Percentiles rank a stretch among this genome's conserved stretches.
Conservation (phyloP, 2,329 filamentous ascomycete genomes). For the Truncatella angustata region DNA sequence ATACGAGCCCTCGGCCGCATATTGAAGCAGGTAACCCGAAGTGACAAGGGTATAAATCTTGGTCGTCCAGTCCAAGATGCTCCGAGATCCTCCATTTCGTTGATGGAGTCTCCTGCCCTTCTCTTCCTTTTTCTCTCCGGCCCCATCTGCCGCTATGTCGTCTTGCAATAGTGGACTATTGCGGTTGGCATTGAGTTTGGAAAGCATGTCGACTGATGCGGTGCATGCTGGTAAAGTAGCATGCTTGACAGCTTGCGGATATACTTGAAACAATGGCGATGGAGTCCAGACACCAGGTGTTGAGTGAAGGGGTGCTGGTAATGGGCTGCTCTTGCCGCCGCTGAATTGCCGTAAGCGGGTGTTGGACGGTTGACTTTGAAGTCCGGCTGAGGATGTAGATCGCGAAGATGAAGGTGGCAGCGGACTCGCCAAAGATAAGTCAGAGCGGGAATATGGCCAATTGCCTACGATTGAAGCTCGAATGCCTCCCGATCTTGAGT, state of each 20-base stretch:
- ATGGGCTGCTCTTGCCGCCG: slow-evolving; percentile 15
- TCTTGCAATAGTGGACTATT: slow-evolving; percentile 35
- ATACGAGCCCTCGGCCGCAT: slow-evolving; percentile 66
- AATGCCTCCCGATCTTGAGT: slow-evolving; percentile 34
- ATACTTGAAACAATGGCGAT: slow-evolving; percentile 82
- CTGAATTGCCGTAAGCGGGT: slow-evolving; percentile 13
- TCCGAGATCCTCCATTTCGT: slow-evolving; percentile 37
- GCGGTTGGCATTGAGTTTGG: slow-evolving; percentile 58
- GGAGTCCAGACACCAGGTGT: slow-evolving; percentile 52
- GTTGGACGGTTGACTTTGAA: slow-evolving; percentile 7
- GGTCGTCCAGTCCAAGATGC: slow-evolving; percentile 62
- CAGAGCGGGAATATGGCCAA: slow-evolving; percentile 41
- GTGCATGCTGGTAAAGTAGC: slow-evolving; percentile 66
- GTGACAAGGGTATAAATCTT: slow-evolving; percentile 73
- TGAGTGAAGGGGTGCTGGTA: slow-evolving; percentile 11
- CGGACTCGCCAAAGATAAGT: slow-evolving; percentile 28
- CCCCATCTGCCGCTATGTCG: slow-evolving; percentile 29
- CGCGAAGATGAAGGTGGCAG: slow-evolving; percentile 14
- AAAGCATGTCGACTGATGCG: slow-evolving; percentile 65
- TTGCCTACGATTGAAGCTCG: slow-evolving; percentile 44
- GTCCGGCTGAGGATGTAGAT: slow-evolving; percentile 11
- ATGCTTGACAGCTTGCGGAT: slow-evolving; percentile 78
- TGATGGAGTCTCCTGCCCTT: slow-evolving; percentile 46
- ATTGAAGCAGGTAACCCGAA: slow-evolving; percentile 73
- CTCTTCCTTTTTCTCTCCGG: slow-evolving; percentile 34